Evolutionary conservation across 805 yeast species (phyloP), one percentile per base, ranked within the genome.

Genomic region (Candida maltosa): DNA sequence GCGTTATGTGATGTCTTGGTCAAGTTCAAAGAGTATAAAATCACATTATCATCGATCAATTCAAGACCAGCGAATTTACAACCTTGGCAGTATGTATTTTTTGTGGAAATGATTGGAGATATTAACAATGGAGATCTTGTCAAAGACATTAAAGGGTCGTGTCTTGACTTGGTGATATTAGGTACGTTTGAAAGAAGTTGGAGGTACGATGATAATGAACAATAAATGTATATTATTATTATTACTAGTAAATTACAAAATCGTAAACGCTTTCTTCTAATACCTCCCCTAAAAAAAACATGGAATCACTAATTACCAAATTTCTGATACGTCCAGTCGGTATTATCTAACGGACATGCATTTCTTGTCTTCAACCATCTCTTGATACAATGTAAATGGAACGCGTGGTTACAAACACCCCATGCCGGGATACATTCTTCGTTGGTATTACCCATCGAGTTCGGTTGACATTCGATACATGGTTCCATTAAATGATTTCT

Each of bases 341-440:
- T 80, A 62, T 85, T 89, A 65, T 91, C 97, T 56, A 93, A 71
- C 1, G 99, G 99, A 71, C 99, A 93, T 16, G 88, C 95, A 42
- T 89, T 87, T 65, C 98, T 81, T 11, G 95, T 86, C 60, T 83
- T 83, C 47, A 91, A 76, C 98, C 98, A 93, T 49, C 95, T 78
- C 32, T 87, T 79, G 47, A 93, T 93, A 62, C 99, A 93, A 65
- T 93, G 99, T 62, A 88, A 70, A 57, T 93, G 99, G 75, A 93
- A 93, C n/a, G 96, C 96, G 58, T 93, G 99, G 50, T 87, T 89
- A 65, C 99, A 93, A 30, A 77, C 75, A 31, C 98, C 99, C 89
- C 97, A 88, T 3, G 97, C 97, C 7, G 96, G 93, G 28, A 85
- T 80, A 66, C 99, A 93, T 48, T 83, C 88, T 27, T 77, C 83